Evolutionary conservation across 441 rosid genomes (phyloP).

Genomic region (Pelargonium myrrhifolium): DNA sequence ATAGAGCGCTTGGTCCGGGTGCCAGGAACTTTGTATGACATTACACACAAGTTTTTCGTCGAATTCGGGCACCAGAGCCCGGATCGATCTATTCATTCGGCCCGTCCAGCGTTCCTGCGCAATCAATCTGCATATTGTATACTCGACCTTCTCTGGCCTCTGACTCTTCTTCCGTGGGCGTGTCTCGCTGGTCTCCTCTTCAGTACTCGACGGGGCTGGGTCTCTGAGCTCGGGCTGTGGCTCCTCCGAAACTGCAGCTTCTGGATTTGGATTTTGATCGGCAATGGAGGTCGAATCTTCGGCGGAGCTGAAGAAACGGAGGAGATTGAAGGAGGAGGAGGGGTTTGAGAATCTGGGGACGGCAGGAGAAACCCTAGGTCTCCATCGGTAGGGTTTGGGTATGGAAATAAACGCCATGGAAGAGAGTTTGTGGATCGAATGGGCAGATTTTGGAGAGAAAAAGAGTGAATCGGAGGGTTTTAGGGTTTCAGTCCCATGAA

Average conservation of each 20-base stretch:
- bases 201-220: conserved; percentile 10
- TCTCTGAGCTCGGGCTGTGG: background rate
- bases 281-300: conserved; percentile 16
- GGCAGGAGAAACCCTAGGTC: conserved; percentile 23
- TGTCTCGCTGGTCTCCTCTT: conserved; percentile 21
- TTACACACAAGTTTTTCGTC: conserved; percentile 70
- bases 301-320: conserved; percentile 39
- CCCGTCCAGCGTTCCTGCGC: conserved; percentile 78
- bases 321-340: conserved; percentile 8
- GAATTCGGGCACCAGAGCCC: conserved; percentile 63
- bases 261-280: conserved; percentile 3
- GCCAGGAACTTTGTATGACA: conserved; percentile 62
- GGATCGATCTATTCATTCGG: conserved; percentile 75
- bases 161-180: conserved; percentile 48
- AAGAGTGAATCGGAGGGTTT: too few species aligned
- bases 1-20: conserved; percentile 76
- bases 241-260: conserved; percentile 11
- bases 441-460: too few species aligned
- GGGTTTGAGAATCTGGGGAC: conserved; percentile 26
- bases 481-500: too few species aligned
- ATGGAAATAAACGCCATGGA: conserved; percentile 36
- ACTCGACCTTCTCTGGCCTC: conserved; percentile 59
- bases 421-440: background rate
- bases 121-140: conserved; percentile 78
- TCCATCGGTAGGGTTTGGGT: conserved; percentile 31